Evolutionary conservation across 176 grass and related monocot species (phyloP).

Genomic region (Oryza glaberrima): DNA sequence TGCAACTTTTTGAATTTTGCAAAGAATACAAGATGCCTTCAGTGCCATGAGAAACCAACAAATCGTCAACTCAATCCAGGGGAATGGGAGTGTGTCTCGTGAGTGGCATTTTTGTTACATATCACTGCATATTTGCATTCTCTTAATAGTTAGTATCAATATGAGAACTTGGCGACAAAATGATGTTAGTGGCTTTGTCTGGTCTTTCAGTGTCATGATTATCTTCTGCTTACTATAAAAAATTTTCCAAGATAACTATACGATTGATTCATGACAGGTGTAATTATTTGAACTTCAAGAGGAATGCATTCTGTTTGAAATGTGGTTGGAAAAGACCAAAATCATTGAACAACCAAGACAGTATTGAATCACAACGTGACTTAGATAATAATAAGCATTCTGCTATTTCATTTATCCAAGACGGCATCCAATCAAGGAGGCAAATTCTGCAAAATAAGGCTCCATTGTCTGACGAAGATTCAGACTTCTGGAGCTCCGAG

Average conservation of each 20-base stretch:
- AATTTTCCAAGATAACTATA: slow-evolving; percentile 19
- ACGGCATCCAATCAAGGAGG: slow-evolving; percentile 32
- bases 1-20: slow-evolving; percentile 99
- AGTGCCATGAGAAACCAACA: slow-evolving; percentile 85
- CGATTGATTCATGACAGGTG: slow-evolving; percentile 60
- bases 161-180: neutral
- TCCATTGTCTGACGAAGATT: slow-evolving; percentile 47
- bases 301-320: slow-evolving; percentile 79
- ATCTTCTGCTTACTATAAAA: slow-evolving; percentile 16
- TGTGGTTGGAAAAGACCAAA: slow-evolving; percentile 93
- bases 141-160: slow-evolving; percentile 13
- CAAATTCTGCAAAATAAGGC: slow-evolving; percentile 36
- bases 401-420: slow-evolving; percentile 75
- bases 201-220: slow-evolving; percentile 9
- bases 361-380: slow-evolving; percentile 23
- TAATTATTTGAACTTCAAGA: slow-evolving; percentile 91
- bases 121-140: slow-evolving; percentile 23
- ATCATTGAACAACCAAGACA: slow-evolving; percentile 62
- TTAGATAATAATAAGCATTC: slow-evolving; percentile 45
- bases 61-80: slow-evolving; percentile 73
- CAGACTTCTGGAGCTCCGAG: slow-evolving; percentile 57
- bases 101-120: slow-evolving; percentile 36
- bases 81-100: slow-evolving; percentile 96
- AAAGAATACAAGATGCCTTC: slow-evolving; percentile 91
- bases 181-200: neutral